These are phyloP conservation scores for Sarocladiaceae sp. DNA, from an alignment of 2,329 filamentous ascomycete species.

Conservation along the genomic window DNA sequence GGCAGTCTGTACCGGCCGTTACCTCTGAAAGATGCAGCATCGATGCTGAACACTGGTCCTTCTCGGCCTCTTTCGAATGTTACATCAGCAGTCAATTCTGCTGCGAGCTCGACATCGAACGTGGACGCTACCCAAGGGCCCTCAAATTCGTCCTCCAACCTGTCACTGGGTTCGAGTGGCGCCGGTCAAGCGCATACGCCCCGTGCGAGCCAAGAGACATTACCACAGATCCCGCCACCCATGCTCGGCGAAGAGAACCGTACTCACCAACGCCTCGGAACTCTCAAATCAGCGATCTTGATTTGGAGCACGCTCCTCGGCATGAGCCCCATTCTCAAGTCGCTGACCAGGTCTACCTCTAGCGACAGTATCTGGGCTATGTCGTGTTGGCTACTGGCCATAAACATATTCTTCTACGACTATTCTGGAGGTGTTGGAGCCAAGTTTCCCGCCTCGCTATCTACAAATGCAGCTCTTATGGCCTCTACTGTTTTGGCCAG, in stretches of 20 bases:
- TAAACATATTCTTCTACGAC: slow-evolving; percentile 98
- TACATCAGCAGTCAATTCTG: slow-evolving; percentile 23
- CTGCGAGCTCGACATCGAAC: slow-evolving; percentile 44
- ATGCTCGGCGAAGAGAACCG: slow-evolving; percentile 33
- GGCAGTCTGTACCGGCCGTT: slow-evolving; percentile 33
- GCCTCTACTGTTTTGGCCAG: slow-evolving; percentile 91
- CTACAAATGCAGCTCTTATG: slow-evolving; percentile 95
- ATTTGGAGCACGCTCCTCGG: slow-evolving; percentile 93
- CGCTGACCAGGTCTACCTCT: slow-evolving; percentile 87
- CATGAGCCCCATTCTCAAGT: slow-evolving; percentile 92
- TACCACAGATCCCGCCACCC: slow-evolving; percentile 22
- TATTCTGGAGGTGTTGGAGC: slow-evolving; percentile 68
- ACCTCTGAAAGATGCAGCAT: slow-evolving; percentile 16
- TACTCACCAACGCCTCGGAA: slow-evolving; percentile 59
- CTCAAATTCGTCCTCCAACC: slow-evolving; percentile 37
- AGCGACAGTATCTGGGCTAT: slow-evolving; percentile 97
- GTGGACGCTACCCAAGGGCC: slow-evolving; percentile 42
- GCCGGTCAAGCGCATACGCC: slow-evolving; percentile 19
- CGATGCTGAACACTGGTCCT: slow-evolving; percentile 12
- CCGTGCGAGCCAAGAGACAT: slow-evolving; percentile 23
- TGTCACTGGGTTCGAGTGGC: slow-evolving; percentile 42
- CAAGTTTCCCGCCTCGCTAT: slow-evolving; percentile 70
- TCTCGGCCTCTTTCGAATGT: slow-evolving; percentile 21
- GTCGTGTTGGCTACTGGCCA: slow-evolving; percentile 85
- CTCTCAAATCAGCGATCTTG: slow-evolving; percentile 85